Evolutionary conservation across 441 rosid genomes (phyloP).

Genomic region (Breynia disticha): DNA sequence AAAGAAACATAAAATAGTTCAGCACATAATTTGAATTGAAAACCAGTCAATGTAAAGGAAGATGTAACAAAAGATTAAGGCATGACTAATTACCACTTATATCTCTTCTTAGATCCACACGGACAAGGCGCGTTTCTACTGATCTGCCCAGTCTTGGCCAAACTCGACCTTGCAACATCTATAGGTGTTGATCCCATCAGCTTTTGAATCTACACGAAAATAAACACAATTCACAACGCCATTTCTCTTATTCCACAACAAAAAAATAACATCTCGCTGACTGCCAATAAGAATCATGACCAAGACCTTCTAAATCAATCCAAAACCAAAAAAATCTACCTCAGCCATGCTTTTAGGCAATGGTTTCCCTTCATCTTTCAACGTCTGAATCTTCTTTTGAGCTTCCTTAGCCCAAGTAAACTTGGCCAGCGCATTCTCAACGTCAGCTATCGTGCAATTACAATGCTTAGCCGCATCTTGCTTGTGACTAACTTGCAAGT

Average conservation of each 20-base stretch:
- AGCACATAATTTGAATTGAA: background rate
- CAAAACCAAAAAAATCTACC: conserved; percentile 26
- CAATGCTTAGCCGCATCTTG: conserved; percentile 77
- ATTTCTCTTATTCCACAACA: no score
- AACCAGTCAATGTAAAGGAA: background rate
- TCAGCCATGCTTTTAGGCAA: conserved; percentile 70
- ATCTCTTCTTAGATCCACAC: conserved; percentile 93
- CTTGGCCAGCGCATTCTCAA: conserved; percentile 70
- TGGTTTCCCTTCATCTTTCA: conserved; percentile 78
- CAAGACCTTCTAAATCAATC: background rate
- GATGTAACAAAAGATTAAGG: background rate
- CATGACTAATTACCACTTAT: conserved; percentile 52
- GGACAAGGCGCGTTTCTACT: conserved; percentile 89
- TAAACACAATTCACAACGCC: conserved; percentile 3
- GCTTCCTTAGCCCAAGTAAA: conserved; percentile 88
- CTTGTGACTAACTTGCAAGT: conserved; percentile 63
- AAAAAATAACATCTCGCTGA: no score
- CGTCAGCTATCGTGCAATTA: conserved; percentile 70
- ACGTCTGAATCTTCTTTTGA: conserved; percentile 49
- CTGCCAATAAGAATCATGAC: no score
- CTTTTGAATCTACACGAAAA: conserved; percentile 54
- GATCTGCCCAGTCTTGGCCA: conserved; percentile 80
- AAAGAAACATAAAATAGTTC: no score
- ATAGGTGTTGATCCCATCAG: conserved; percentile 80
- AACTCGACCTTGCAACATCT: conserved; percentile 72